Evolutionary conservation across 768 basidiomycete species (phyloP), one percentile per base, ranked within the genome.

Genomic region (Daedaleopsis sinensis): DNA sequence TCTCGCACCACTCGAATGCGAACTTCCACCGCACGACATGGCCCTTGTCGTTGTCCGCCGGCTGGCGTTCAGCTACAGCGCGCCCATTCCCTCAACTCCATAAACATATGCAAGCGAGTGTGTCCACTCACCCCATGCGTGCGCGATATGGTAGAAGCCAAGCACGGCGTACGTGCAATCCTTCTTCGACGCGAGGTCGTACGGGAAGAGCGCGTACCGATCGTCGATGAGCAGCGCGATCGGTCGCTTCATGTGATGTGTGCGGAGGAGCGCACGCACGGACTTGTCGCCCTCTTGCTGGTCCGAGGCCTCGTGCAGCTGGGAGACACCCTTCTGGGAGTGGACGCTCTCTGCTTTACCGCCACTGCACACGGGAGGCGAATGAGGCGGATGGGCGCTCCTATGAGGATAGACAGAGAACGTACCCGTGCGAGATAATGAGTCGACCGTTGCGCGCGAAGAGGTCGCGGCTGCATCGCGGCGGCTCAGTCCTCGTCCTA

Each of bases 341-440:
- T 82, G 78, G 3, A 84, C 42, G 58, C 84, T 86, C 70, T 86
- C 86, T 0, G 89, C 81, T 70, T 83, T 89, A 3, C 90, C 90
- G 6, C 91, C 90, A 12, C 89, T 89, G 59, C 2, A 5, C 12
- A n/a, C 13, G 13, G 1, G 11, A 5, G 10, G 16, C 27, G n/a
- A 46, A 64, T 38, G 63, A 56, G 56, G 15, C 49, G 37, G 7
- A 56, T 32, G 50, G 24, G 35, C 46, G 12, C 24, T 21, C 44
- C 36, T 15, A 51, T 37, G 18, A 27, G 42, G 52, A 10, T 11
- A 51, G 32, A 38, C 12, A 15, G 60, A 54, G 36, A 36, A 69
- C 83, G 57, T 63, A 94, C 92, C 91, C 93, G 71, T 94, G 92
- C 9, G 92, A 94, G 52, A 94, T 84, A 47, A 94, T 91, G 6